Base-by-base conservation (phyloP, 768 basidiomycete species). In the Pulveroboletus sp. region DNA sequence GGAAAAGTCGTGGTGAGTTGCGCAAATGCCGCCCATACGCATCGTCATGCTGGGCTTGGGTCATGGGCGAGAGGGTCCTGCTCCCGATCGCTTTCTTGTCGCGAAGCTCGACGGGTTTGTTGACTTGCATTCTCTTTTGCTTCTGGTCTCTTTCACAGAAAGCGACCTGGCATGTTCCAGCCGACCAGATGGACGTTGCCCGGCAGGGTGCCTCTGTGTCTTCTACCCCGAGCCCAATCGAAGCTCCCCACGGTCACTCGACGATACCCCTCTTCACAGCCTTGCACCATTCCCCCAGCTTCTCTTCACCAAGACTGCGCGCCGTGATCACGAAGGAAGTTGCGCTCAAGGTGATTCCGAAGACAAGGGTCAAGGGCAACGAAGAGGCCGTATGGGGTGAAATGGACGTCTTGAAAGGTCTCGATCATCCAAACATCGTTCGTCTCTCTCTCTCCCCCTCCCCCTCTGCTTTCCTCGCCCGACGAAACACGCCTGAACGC, bases 331-430 rank as follows among this genome's bases (percentile, higher is more conserved):
- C 72, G 14, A 84, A 89, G 63, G 86, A 89, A 6, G 89, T 93
- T 2, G 90, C 89, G 6, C 70, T 88, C 57, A 96, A 96, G 71
- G 80, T 94, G 51, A 96, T 99, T 49, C 78, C 88, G 6, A 98
- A 97, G 80, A 94, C 95, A 72, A 89, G 90, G 59, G 91, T 96
- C 47, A 93, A 92, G 66, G 89, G 90, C 9, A 91, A 94, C 59
- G 91, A 94, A 64, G 78, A 74, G 39, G 82, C 81, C 46, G 93
- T 98, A 0, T 92, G 90, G 83, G 80, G 83, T 7, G 96, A 99
- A 72, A 95, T 98, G 86, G 83, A 91, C 44, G 89, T 98, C 1
- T 67, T 99, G 51, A 86, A 86, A 63, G 93, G 87, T 0, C 71
- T 98, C 43, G 80, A 94, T 62, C 94, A 98, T 65, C 83, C 87